phyloP scores from a whole-genome alignment of 805 yeast species.

The Debaryomyces hansenii region DNA sequence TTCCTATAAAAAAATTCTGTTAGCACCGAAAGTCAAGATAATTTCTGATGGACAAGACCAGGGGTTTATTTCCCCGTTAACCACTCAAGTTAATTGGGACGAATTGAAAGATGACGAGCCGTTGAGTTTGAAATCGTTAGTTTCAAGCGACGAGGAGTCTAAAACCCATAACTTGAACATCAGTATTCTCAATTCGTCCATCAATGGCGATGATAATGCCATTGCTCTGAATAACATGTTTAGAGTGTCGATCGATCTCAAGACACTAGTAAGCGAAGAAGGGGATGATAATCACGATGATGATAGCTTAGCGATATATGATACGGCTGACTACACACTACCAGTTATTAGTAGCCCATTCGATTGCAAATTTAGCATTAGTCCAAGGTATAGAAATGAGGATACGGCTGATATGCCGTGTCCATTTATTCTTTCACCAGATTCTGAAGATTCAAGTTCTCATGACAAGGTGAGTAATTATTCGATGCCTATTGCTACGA shows the following conservation, averaged over 20 bases:
- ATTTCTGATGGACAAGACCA: constrained; percentile 12
- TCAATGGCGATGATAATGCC: constrained; percentile 8
- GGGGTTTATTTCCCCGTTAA: constrained; percentile 18
- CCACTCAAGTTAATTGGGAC: constrained; percentile 33
- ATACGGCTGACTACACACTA: constrained; percentile 17
- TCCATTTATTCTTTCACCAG: constrained; percentile 29
- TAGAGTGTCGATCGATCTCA: constrained; percentile 20
- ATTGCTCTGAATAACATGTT: constrained; percentile 7
- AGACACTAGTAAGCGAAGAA: constrained; percentile 21
- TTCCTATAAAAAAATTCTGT: constrained; percentile 17
- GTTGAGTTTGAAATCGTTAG: constrained; percentile 17
- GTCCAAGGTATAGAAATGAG: constrained; percentile 27
- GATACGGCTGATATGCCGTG: constrained; percentile 33
- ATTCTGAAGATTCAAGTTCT: constrained; percentile 7
- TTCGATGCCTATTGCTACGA: constrained; percentile 30
- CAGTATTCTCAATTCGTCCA: constrained; percentile 20
- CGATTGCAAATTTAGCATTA: constrained; percentile 17
- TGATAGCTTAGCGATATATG: constrained; percentile 21
- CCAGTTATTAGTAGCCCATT: constrained; percentile 28
- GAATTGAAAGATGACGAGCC: constrained; percentile 41
- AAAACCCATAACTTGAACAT: constrained; percentile 17
- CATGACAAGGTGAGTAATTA: constrained; percentile 7
- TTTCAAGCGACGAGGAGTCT: background rate
- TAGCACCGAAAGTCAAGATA: constrained; percentile 21
- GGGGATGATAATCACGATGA: constrained; percentile 10